These are phyloP conservation scores for Vitis labrusca DNA, from an alignment of 164 flowering plant genomes.

Conservation along the genomic window DNA sequence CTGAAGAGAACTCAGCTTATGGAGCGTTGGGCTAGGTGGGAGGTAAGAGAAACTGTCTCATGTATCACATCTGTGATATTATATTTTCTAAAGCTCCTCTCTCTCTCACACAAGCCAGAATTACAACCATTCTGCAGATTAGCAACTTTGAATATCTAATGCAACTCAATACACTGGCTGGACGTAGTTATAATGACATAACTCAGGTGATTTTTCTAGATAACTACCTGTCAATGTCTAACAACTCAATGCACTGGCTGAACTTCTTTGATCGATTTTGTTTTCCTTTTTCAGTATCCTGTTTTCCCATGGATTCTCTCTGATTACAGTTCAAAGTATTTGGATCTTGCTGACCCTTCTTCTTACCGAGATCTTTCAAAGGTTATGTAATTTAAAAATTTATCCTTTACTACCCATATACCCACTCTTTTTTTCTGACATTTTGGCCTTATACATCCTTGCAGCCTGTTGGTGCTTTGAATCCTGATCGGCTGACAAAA, in stretches of 20 bases:
- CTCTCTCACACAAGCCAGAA: not conserved
- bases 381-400: constrained; percentile 38
- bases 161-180: constrained; percentile 98
- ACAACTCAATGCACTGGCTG: no score
- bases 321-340: constrained; percentile 72
- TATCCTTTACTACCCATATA: not conserved
- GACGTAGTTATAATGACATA: constrained; percentile 97
- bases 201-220: constrained; percentile 66
- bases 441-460: constrained; percentile 12
- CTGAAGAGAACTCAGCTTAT: constrained; percentile 93
- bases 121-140: constrained; percentile 57
- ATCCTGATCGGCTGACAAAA: constrained; percentile 74
- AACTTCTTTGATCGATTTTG: not conserved
- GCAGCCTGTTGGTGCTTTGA: constrained; percentile 98
- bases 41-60: constrained; percentile 54
- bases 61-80: not conserved
- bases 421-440: not conserved
- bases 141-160: constrained; percentile 98
- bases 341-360: constrained; percentile 78
- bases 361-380: constrained; percentile 90
- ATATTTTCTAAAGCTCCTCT: no score
- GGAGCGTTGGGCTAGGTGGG: constrained; percentile 99
- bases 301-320: constrained; percentile 99
- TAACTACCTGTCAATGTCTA: no score
- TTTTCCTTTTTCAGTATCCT: constrained; percentile 69